Evolutionary conservation across 108 stramenopile genomes (phyloP).

Genomic region (Cyclotella cryptica): DNA sequence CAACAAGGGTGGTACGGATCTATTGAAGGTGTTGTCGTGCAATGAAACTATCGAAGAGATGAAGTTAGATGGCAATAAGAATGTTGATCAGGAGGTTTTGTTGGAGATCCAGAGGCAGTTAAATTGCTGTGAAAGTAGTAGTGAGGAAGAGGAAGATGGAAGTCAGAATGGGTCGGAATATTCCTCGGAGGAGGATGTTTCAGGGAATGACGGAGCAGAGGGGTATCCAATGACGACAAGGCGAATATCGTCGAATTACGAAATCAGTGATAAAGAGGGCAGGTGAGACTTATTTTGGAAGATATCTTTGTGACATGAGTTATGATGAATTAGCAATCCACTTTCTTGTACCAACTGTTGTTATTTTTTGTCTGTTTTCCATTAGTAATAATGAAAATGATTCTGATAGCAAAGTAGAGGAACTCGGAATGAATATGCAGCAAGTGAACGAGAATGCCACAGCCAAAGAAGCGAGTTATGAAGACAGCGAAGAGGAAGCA

Average conservation of each 20-base stretch:
- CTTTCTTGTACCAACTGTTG: neutral
- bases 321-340: neutral
- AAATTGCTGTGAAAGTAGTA: constrained; percentile 14
- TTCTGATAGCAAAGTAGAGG: no score
- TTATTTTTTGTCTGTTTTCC: neutral
- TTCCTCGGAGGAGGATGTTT: neutral
- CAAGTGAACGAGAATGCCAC: neutral
- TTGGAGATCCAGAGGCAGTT: constrained; percentile 25
- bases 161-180: neutral
- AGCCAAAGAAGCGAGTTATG: constrained; percentile 4
- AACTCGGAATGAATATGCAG: no score
- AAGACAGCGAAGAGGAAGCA: neutral
- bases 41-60: constrained; percentile 38
- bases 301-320: no score
- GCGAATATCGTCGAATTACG: neutral
- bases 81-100: constrained; percentile 30
- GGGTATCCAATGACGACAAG: neutral
- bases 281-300: neutral
- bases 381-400: neutral
- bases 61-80: constrained; percentile 35
- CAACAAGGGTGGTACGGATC: constrained; percentile 31
- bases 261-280: neutral
- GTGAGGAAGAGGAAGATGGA: neutral
- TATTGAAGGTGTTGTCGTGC: constrained; percentile 40
- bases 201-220: neutral